Percentiles rank a stretch among this genome's conserved stretches.
Evolutionary conservation across 148 eudicot genomes (phyloP).

Genomic region (Salicornia ramosissima): DNA sequence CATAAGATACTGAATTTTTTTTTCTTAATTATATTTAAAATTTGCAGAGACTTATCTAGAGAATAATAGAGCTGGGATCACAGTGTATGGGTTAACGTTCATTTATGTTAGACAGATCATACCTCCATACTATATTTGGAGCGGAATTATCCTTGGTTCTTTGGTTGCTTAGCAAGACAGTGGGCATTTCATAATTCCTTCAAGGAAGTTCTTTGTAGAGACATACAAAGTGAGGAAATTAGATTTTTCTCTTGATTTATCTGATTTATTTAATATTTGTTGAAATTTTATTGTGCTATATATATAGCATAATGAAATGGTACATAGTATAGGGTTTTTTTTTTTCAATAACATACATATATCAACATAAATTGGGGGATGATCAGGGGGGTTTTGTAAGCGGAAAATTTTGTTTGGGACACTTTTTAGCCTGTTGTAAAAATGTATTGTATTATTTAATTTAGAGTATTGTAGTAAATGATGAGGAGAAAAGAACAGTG

Average conservation of each 20-base stretch:
- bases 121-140: constrained; percentile 64
- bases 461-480: too few species aligned
- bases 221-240: background rate
- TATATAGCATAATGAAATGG: background rate
- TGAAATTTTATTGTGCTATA: too few species aligned
- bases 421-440: background rate
- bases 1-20: too few species aligned
- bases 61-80: constrained; percentile 80
- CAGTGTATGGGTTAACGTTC: constrained; percentile 83
- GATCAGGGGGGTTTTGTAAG: background rate
- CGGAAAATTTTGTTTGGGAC: background rate
- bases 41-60: constrained; percentile 78
- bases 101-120: constrained; percentile 78
- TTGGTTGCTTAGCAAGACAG: constrained; percentile 87
- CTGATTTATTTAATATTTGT: background rate
- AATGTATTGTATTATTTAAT: too few species aligned
- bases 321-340: background rate
- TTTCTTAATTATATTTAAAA: background rate
- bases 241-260: background rate
- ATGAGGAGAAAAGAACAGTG: too few species aligned
- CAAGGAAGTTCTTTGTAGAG: background rate
- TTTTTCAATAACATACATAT: too few species aligned
- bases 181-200: constrained; percentile 54
- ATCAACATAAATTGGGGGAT: background rate
- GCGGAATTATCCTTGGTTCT: constrained; percentile 67